phyloP scores from a whole-genome alignment of 2,329 filamentous ascomycete species.

The Niveomyces coronatus region DNA sequence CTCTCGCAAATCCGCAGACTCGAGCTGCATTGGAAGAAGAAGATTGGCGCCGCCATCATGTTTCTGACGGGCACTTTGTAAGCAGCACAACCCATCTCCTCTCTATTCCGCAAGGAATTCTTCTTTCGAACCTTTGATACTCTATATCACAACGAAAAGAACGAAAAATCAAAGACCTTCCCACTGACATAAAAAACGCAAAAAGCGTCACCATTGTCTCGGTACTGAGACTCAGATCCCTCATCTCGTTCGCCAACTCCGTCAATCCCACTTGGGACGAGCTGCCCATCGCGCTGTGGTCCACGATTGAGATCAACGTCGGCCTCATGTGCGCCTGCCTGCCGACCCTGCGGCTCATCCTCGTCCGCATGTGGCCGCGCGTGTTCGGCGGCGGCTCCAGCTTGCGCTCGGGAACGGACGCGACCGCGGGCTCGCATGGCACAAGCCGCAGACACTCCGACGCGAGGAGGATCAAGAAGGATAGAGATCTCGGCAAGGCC shows the following conservation, averaged over 20 bases:
- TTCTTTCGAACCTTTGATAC: too few relatives aligned
- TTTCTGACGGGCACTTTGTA: constrained; percentile 39
- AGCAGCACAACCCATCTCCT: too few relatives aligned
- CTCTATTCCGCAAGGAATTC: too few relatives aligned
- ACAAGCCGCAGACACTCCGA: not conserved
- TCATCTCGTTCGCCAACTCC: constrained; percentile 14
- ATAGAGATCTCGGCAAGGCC: not conserved
- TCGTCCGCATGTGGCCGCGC: constrained; percentile 10
- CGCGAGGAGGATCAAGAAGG: not conserved
- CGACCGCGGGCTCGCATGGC: not conserved
- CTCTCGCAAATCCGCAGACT: constrained; percentile 33
- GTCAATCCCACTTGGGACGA: constrained; percentile 15
- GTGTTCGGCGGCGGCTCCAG: constrained; percentile 8
- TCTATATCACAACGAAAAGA: too few relatives aligned
- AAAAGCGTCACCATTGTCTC: constrained; percentile 16
- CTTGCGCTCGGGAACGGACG: not conserved
- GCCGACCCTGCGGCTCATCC: constrained; percentile 15
- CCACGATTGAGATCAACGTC: constrained; percentile 16
- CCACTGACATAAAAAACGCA: too few relatives aligned
- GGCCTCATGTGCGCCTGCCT: constrained; percentile 17
- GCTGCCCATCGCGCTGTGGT: constrained; percentile 13
- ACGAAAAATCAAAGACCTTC: too few relatives aligned
- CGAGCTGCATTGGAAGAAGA: constrained; percentile 37
- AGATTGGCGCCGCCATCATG: constrained; percentile 37
- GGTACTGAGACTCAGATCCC: constrained; percentile 13